Evolutionary conservation across 495 filamentous ascomycete genomes (phyloP).

Genomic region (Trichoderma reesei): DNA sequence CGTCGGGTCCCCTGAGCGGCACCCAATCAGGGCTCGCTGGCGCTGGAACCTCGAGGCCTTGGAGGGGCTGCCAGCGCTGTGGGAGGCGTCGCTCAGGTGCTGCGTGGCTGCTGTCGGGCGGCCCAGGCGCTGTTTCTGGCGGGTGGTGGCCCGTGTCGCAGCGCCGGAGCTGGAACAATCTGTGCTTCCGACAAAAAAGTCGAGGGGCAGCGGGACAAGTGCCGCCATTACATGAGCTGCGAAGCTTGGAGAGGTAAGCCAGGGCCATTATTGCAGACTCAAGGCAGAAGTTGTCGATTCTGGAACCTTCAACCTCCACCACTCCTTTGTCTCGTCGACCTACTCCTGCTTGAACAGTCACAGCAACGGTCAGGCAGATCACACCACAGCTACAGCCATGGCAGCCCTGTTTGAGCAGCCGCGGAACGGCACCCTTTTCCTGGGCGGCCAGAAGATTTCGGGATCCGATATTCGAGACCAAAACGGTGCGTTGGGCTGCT

Average conservation of each 20-base stretch:
- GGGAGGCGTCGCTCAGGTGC: neutral
- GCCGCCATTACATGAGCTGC: conserved; percentile 5
- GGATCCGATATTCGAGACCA: conserved; percentile 86
- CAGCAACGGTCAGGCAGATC: neutral
- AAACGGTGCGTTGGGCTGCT: conserved; percentile 52
- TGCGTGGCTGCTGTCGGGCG: no score
- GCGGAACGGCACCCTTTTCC: conserved; percentile 76
- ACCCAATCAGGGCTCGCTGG: neutral
- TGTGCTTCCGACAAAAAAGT: conserved; percentile 9
- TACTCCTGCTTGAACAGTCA: neutral
- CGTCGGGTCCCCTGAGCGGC: neutral
- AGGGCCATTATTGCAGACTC: conserved; percentile 4
- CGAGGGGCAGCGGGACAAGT: conserved; percentile 11
- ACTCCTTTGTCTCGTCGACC: neutral
- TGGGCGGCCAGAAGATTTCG: conserved; percentile 83
- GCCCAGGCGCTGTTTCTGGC: no score
- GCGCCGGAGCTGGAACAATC: conserved; percentile 10
- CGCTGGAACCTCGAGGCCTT: neutral
- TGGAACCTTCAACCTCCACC: neutral
- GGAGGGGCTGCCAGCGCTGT: neutral
- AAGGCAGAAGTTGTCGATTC: conserved; percentile 5
- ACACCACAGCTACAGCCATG: conserved; percentile 40
- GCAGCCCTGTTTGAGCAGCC: conserved; percentile 74
- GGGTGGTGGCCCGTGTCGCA: no score
- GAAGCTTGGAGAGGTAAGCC: conserved; percentile 4